Evolutionary conservation across 352 stramenopile genomes (phyloP), one percentile per base, ranked within the genome.

Genomic region (Globisporangium nagaii): DNA sequence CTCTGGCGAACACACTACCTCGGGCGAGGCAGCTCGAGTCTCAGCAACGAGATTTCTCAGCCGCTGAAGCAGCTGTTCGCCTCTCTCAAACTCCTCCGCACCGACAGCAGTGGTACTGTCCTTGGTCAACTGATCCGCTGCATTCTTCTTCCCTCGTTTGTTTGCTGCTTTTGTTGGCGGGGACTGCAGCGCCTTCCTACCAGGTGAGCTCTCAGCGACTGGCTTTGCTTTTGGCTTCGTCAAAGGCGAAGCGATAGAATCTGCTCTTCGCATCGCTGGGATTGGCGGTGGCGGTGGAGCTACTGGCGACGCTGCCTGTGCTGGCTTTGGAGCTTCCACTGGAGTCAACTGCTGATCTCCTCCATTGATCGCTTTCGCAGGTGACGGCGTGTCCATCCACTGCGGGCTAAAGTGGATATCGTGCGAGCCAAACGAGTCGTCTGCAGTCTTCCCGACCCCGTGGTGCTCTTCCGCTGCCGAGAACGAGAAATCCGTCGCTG

Each of bases 1-100:
- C 35, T 69, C 59, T 2, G 66, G 59, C 5, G 68, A 62, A 62
- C 62, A 63, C 32, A 58, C 65, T 13, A 67, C 55, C 30, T 62
- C 59, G 22, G 62, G 24, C 13, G 43, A 60, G 31, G 60, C 47
- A 22, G 47, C 40, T 39, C 51, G 40, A 20, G 63, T 61, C 50
- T 75, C 62, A 4, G 60, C 50, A 46, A 70, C 45, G 17, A 73
- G 53, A 41, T 68, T 60, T 3, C 69, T 53, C 32, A 74, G 58
- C 35, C 68, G 67, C 19, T 79, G 34, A 11, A 79, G 41, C 36
- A 79, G 36, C 2, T 36, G 34, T 13, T 80, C 73, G 6, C 71
- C 63, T 37, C 53, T 48, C 30, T 77, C 54, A 1, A 79, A 60
- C 51, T 63, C 47, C 46, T 58, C 61, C 2, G 30, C 50, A 36